phyloP scores from a whole-genome alignment of 208 protist genomes.

The Trypanosoma avium region DNA sequence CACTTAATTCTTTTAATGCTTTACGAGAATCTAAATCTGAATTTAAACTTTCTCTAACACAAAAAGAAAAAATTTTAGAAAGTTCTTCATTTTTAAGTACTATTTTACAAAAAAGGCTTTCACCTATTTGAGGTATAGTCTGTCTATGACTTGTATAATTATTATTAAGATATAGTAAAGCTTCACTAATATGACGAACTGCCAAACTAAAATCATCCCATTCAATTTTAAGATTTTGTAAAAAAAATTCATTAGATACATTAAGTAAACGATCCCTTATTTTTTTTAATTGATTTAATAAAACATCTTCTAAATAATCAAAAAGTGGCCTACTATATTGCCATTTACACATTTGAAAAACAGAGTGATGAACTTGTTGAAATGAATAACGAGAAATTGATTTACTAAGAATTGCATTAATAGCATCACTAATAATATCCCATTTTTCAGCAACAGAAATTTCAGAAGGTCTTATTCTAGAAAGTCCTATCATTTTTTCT shows the following conservation, averaged over 20 bases:
- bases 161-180: constrained; percentile 71
- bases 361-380: constrained; percentile 73
- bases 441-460: constrained; percentile 46
- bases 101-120: constrained; percentile 44
- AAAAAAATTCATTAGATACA: constrained; percentile 22
- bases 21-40: background rate
- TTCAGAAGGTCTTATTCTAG: background rate
- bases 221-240: constrained; percentile 39
- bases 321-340: constrained; percentile 43
- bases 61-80: constrained; percentile 8
- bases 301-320: constrained; percentile 37
- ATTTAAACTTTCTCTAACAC: constrained; percentile 7
- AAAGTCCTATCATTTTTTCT: background rate
- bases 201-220: constrained; percentile 54
- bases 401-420: constrained; percentile 52
- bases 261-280: constrained; percentile 33
- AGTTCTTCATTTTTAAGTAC: constrained; percentile 21
- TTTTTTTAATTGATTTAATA: constrained; percentile 33
- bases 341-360: constrained; percentile 68
- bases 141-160: constrained; percentile 39
- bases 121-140: constrained; percentile 45
- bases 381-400: constrained; percentile 56
- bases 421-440: constrained; percentile 55
- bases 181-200: constrained; percentile 44
- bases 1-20: constrained; percentile 8